Evolutionary conservation across 2,329 filamentous ascomycete species (phyloP), one percentile per base, ranked within the genome.

Genomic region (Thelonectria blattea): DNA sequence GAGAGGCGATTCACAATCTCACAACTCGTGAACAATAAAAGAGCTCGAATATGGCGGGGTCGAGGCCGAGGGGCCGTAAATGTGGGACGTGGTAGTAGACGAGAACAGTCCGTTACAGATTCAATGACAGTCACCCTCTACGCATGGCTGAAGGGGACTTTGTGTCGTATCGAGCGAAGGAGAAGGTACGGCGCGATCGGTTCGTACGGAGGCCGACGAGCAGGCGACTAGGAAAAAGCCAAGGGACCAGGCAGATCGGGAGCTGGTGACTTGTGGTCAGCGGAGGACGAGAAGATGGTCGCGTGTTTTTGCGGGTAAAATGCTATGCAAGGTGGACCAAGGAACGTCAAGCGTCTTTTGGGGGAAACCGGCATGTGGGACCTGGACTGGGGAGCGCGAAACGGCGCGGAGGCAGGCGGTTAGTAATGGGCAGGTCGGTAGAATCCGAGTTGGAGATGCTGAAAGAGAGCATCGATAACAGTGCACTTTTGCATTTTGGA

Each of bases 281-380:
- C 64, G 56, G 55, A 57, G 48, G 58, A 64, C 56, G 58, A 63
- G 47, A 52, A 65, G 49, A 47, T 60, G 61, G 66, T 71, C 68
- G 68, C 68, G 59, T 70, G 66, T 70, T 70, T 70, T 68, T 69
- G 68, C 68, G 66, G 68, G 60, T 64, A 70, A 69, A 69, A 69
- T 61, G 61, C 56, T 58, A 60, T 64, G 63, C 50, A 34, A 57
- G 59, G 68, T 71, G 68, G 68, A 71, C 62, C 68, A 58, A 63
- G 56, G 52, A 58, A 65, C 53, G 58, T 65, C 60, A 61, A 65
- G 68, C 65, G 62, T 59, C 53, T 50, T n/a, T 70, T 68, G 58
- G 65, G 68, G 65, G 63, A 57, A 61, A 45, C 64, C 62, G 65
- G 68, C 65, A 63, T 69, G 68, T 71, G 68, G 68, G 65, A 67